Conservation (phyloP, 257 asterid species). For the Salvia miltiorrhiza region DNA sequence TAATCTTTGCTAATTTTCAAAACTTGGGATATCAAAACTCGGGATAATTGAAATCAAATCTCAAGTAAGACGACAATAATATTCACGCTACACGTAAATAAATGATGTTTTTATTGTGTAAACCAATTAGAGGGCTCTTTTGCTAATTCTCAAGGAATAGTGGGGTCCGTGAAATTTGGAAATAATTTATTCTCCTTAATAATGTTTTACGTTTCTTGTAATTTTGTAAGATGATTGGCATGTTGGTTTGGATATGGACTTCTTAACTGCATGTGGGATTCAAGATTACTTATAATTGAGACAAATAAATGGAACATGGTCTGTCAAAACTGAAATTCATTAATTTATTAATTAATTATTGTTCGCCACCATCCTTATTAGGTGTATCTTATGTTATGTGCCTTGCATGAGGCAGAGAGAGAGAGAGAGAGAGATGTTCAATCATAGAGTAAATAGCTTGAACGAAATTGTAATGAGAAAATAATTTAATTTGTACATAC, state of each 20-base stretch:
- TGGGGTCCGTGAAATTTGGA: not conserved
- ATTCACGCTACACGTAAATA: not conserved
- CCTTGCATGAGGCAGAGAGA: slow-evolving; percentile 6
- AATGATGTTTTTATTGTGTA: too few relatives aligned
- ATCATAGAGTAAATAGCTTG: not conserved
- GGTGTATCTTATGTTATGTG: slow-evolving; percentile 26
- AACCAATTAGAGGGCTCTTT: too few relatives aligned
- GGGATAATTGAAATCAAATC: not conserved
- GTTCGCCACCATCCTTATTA: slow-evolving; percentile 26
- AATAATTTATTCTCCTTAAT: not conserved
- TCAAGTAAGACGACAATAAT: not conserved
- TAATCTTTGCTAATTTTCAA: not conserved
- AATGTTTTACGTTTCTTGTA: not conserved
- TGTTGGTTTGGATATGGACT: slow-evolving; percentile 27
- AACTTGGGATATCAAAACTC: not conserved
- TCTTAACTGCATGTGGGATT: slow-evolving; percentile 35
- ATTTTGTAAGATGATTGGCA: not conserved
- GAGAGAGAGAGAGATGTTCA: slow-evolving; percentile 5
- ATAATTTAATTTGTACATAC: too few relatives aligned
- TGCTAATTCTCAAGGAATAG: not conserved
- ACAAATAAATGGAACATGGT: slow-evolving; percentile 25
- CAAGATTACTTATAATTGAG: slow-evolving; percentile 24
- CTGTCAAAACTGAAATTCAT: slow-evolving; percentile 4
- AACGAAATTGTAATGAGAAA: too few relatives aligned
- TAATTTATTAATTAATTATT: slow-evolving; percentile 2